Evolutionary conservation across 2,329 filamentous ascomycete genomes (phyloP).

Genomic region (Fusarium circinatum): DNA sequence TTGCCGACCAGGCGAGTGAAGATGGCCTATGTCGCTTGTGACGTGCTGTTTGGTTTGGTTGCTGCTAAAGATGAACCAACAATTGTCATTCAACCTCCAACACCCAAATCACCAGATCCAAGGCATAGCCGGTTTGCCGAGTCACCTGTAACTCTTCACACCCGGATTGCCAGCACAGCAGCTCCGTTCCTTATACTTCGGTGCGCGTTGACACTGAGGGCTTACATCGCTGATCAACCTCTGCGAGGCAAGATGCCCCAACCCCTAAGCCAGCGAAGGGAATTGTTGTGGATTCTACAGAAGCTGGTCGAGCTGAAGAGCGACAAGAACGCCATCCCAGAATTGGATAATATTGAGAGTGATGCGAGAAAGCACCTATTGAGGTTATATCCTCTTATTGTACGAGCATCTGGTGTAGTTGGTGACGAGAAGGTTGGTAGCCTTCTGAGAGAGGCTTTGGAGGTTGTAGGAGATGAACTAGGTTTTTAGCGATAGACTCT

Average conservation of each 20-base stretch:
- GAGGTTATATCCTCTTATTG: conserved; percentile 81
- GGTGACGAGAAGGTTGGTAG: conserved; percentile 70
- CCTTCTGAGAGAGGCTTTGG: conserved; percentile 68
- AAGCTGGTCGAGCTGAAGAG: conserved; percentile 74
- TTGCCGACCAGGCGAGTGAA: conserved; percentile 70
- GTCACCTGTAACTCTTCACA: conserved; percentile 50
- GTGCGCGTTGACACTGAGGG: conserved; percentile 80
- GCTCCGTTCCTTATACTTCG: conserved; percentile 86
- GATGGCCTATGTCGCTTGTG: conserved; percentile 84
- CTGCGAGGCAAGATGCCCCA: conserved; percentile 89
- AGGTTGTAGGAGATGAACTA: conserved; percentile 68
- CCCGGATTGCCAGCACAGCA: conserved; percentile 76
- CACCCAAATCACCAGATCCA: conserved; percentile 53
- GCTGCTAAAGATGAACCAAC: conserved; percentile 54
- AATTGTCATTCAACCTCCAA: conserved; percentile 55
- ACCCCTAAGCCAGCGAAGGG: conserved; percentile 81
- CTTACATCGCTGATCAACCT: conserved; percentile 91
- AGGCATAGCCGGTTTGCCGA: conserved; percentile 35
- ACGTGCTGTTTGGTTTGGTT: conserved; percentile 80
- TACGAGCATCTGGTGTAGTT: conserved; percentile 66
- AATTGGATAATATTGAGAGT: conserved; percentile 60
- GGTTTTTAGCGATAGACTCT: conserved; percentile 26
- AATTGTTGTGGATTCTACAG: conserved; percentile 77
- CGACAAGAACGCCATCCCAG: conserved; percentile 75
- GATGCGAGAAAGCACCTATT: conserved; percentile 79